Percentiles rank a stretch among this genome's conserved stretches.
These are phyloP conservation scores for Debaryomyces fabryi DNA, from an alignment of 1,139 yeast species.

Conservation along the genomic window DNA sequence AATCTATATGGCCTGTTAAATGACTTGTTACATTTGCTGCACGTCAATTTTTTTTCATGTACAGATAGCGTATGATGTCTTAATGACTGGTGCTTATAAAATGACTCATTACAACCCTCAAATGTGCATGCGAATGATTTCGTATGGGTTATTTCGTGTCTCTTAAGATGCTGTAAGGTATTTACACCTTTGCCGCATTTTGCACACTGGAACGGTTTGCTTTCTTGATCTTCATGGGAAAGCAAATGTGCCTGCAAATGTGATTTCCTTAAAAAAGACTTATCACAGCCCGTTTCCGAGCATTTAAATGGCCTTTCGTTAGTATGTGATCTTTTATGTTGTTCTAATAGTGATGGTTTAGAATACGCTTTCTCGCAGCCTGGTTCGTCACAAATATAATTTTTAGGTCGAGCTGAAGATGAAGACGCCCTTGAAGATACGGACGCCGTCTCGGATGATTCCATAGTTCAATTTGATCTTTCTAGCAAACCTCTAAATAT, in stretches of 20 bases:
- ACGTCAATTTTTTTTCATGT: slow-evolving; percentile 58
- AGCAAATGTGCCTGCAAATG: slow-evolving; percentile 77
- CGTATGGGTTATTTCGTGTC: slow-evolving; percentile 81
- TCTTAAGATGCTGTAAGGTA: slow-evolving; percentile 74
- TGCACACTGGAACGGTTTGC: slow-evolving; percentile 75
- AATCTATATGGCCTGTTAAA: slow-evolving; percentile 65
- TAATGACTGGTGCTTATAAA: slow-evolving; percentile 77
- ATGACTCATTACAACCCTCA: slow-evolving; percentile 65
- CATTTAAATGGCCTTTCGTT: slow-evolving; percentile 81
- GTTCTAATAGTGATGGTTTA: slow-evolving; percentile 80
- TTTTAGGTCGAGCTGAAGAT: slow-evolving; percentile 53
- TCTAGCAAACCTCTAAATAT: neutral
- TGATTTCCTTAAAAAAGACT: slow-evolving; percentile 71
- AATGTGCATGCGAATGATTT: slow-evolving; percentile 66
- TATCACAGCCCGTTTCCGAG: slow-evolving; percentile 52
- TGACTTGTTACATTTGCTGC: slow-evolving; percentile 59
- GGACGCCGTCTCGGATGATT: slow-evolving; percentile 3
- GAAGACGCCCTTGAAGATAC: slow-evolving; percentile 1
- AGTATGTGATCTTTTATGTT: slow-evolving; percentile 77
- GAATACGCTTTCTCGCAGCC: slow-evolving; percentile 78
- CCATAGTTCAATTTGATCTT: neutral
- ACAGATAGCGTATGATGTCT: slow-evolving; percentile 68
- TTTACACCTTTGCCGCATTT: slow-evolving; percentile 84
- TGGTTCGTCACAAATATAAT: slow-evolving; percentile 58
- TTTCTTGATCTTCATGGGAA: slow-evolving; percentile 56